Percentiles rank a stretch among this genome's conserved stretches.
These are phyloP conservation scores for Casaregolazyma suthepensis DNA, from an alignment of 1,139 yeast species.

Conservation along the genomic window DNA sequence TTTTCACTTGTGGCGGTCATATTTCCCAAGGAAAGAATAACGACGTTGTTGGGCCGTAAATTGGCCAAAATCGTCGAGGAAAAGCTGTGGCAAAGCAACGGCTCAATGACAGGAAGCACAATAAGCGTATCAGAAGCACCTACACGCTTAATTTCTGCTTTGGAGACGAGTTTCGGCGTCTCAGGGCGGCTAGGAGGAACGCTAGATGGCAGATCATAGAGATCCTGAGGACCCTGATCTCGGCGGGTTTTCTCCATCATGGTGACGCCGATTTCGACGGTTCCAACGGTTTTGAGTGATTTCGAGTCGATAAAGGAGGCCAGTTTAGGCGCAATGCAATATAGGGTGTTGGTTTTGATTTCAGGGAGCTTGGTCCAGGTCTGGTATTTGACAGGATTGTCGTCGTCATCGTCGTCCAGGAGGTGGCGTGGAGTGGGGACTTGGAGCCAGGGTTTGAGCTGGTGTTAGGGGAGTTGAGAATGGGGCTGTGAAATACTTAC, in stretches of 20 bases:
- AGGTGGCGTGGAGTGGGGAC: constrained; percentile 49
- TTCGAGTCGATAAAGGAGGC: constrained; percentile 13
- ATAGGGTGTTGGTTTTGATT: neutral
- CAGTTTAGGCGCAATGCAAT: constrained; percentile 18
- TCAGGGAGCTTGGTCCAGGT: constrained; percentile 18
- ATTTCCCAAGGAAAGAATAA: constrained; percentile 18
- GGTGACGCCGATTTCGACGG: constrained; percentile 14
- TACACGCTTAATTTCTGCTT: constrained; percentile 10
- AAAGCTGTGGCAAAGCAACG: constrained; percentile 19
- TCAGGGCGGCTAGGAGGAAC: neutral
- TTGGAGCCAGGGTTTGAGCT: constrained; percentile 56
- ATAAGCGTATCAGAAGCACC: constrained; percentile 7
- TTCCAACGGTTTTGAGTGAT: constrained; percentile 11
- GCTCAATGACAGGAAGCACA: constrained; percentile 17
- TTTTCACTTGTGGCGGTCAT: constrained; percentile 16
- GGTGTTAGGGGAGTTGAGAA: constrained; percentile 1
- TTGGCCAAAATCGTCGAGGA: constrained; percentile 13
- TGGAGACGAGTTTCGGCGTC: constrained; percentile 10
- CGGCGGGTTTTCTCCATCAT: neutral
- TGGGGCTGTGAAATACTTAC: constrained; percentile 5
- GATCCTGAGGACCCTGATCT: constrained; percentile 5
- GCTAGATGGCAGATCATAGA: constrained; percentile 8
- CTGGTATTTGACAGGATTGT: constrained; percentile 24
- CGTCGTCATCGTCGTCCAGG: constrained; percentile 40
- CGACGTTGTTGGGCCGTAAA: constrained; percentile 15